Base-by-base conservation (phyloP, 768 basidiomycete species). In the Xerocomellus chrysenteron region DNA sequence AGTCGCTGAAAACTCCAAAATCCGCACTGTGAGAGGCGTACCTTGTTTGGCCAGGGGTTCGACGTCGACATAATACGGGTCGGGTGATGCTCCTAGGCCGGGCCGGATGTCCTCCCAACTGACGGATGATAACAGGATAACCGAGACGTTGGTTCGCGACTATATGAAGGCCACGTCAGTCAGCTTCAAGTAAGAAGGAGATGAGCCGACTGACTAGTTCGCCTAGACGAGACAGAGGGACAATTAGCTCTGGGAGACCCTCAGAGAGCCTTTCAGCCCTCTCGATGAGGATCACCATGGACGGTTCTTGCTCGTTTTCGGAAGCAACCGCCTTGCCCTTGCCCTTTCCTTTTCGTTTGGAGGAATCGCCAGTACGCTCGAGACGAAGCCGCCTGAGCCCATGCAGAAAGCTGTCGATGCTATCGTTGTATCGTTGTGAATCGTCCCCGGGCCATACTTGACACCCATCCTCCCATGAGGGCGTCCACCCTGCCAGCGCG, bases 31-130 rank as follows among this genome's bases (percentile, higher is more conserved):
- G 26, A 39, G n/a, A 57, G 21, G 67, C 77, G 19, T 57, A 84
- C 89, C 78, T 76, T 84, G 76, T 75, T 85, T 89, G 28, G 73
- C 72, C 0, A 77, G 75, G 5, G 81, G 75, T 1, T 75, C 70
- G 0, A 88, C 72, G 55, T 85, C 81, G 21, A 92, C 65, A 62
- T 81, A 83, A 63, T 83, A 90, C 0, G 91, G 91, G 62, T 90
- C 87, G 1, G 85, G 83, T 3, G 88, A 80, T 6, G 87, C 85
- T 9, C 87, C 88, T 1, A 86, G 68, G 0, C 83, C 69, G 2
- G 88, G 89, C n/a, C 82, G 80, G 47, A 90, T 79, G 56, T 88
- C 83, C 50, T 85, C 82, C 90, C 91, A 92, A 14, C 78, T 76
- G 10, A 81, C 77, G 49, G 80, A 78, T 2, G 89, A 91, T 17